Evolutionary conservation across 2,329 filamentous ascomycete genomes (phyloP).

Genomic region (Microdochium nivale): DNA sequence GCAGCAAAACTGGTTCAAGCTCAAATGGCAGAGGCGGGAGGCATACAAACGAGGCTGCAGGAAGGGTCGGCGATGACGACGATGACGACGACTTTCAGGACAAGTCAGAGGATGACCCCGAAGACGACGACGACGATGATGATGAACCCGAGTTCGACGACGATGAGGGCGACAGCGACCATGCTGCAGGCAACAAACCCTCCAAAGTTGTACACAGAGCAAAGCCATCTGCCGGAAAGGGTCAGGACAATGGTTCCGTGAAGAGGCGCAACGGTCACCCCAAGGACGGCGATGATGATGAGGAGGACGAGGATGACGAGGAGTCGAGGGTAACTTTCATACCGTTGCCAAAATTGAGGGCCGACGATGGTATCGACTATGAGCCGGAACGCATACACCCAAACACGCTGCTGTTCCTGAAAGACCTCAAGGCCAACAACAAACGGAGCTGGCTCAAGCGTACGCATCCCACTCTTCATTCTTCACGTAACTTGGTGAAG

Average conservation of each 20-base stretch:
- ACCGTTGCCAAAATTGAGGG: slow-evolving; percentile 30
- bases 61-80: slow-evolving; percentile 6
- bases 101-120: slow-evolving; percentile 12
- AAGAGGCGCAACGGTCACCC: slow-evolving; percentile 12
- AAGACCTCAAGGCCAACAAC: slow-evolving; percentile 52
- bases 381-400: slow-evolving; percentile 43
- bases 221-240: slow-evolving; percentile 5
- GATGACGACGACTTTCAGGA: slow-evolving; percentile 11
- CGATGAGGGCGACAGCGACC: slow-evolving; percentile 13
- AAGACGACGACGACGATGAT: slow-evolving; percentile 8
- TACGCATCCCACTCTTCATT: slow-evolving; percentile 20
- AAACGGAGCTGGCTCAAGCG: slow-evolving; percentile 50
- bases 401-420: slow-evolving; percentile 50
- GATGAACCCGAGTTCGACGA: slow-evolving; percentile 8
- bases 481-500: too few species aligned
- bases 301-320: slow-evolving; percentile 24
- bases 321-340: slow-evolving; percentile 29
- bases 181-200: slow-evolving; percentile 8
- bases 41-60: background rate
- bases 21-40: background rate
- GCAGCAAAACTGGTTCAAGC: background rate
- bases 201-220: slow-evolving; percentile 9
- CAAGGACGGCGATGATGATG: slow-evolving; percentile 25
- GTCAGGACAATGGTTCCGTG: slow-evolving; percentile 18
- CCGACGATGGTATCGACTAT: slow-evolving; percentile 35